A percentile compares a stretch with the other conserved stretches of the same genome.
phyloP scores from a whole-genome alignment of 345 rosid species.

The Diplotaxis tenuifolia region DNA sequence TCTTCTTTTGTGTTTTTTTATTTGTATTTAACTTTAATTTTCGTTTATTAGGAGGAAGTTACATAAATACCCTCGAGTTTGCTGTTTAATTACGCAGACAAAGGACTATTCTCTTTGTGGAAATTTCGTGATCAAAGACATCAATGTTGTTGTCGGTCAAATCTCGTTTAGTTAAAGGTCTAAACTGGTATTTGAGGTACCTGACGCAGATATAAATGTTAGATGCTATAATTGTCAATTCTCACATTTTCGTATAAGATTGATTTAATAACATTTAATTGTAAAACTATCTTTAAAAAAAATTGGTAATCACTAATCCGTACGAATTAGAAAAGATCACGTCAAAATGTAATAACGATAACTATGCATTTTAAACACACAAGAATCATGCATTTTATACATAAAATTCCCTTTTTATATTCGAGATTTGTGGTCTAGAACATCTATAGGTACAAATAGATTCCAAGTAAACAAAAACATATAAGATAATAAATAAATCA shows the following conservation, averaged over 20 bases:
- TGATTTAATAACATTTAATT: neutral
- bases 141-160: slow-evolving; percentile 33
- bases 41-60: neutral
- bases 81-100: slow-evolving; percentile 20
- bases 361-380: no score
- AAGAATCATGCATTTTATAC: neutral
- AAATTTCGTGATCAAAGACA: slow-evolving; percentile 23
- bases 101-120: neutral
- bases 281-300: neutral
- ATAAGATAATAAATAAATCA: slow-evolving; percentile 3
- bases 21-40: neutral
- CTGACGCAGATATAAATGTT: neutral
- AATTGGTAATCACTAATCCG: neutral
- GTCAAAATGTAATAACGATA: neutral
- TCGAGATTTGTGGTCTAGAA: neutral
- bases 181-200: neutral
- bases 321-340: neutral
- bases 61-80: slow-evolving; percentile 9
- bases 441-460: neutral
- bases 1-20: slow-evolving; percentile 7
- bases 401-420: neutral
- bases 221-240: slow-evolving; percentile 10
- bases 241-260: slow-evolving; percentile 8
- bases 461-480: neutral
- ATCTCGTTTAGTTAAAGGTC: slow-evolving; percentile 15